A percentile compares a stretch with the other conserved stretches of the same genome.
phyloP scores from a whole-genome alignment of 345 rosid genomes.

The Gossypium mustelinum region DNA sequence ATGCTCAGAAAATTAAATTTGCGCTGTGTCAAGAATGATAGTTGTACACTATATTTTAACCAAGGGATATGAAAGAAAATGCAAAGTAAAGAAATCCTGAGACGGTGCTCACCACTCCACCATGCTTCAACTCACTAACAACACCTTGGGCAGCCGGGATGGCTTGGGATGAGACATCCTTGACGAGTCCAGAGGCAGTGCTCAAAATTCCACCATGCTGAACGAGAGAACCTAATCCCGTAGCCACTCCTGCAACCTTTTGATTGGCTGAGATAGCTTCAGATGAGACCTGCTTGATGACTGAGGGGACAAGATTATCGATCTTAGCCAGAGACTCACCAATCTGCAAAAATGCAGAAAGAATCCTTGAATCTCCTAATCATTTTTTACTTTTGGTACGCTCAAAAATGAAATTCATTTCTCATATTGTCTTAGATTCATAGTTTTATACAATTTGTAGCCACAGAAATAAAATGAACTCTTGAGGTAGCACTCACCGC shows the following conservation, averaged over 20 bases:
- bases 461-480: background rate
- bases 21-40: background rate
- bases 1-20: background rate
- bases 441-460: background rate
- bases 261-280: slow-evolving; percentile 72
- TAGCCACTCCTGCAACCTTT: slow-evolving; percentile 69
- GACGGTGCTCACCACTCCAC: slow-evolving; percentile 13
- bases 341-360: slow-evolving; percentile 38
- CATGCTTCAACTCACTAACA: slow-evolving; percentile 23
- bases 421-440: too few species aligned
- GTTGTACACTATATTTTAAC: background rate
- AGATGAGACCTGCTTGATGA: slow-evolving; percentile 64
- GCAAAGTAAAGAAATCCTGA: background rate
- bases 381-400: background rate
- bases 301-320: slow-evolving; percentile 70
- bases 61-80: background rate
- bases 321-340: slow-evolving; percentile 59
- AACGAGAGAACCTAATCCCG: slow-evolving; percentile 58
- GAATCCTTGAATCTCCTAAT: background rate
- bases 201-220: slow-evolving; percentile 61
- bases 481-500: background rate
- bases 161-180: background rate
- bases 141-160: background rate
- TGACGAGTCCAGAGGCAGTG: slow-evolving; percentile 49
- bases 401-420: too few species aligned